A percentile compares a stretch with the other conserved stretches of the same genome.
These are phyloP conservation scores for Verticillium tricorpus DNA, from an alignment of 2,329 filamentous ascomycete species.

Conservation along the genomic window DNA sequence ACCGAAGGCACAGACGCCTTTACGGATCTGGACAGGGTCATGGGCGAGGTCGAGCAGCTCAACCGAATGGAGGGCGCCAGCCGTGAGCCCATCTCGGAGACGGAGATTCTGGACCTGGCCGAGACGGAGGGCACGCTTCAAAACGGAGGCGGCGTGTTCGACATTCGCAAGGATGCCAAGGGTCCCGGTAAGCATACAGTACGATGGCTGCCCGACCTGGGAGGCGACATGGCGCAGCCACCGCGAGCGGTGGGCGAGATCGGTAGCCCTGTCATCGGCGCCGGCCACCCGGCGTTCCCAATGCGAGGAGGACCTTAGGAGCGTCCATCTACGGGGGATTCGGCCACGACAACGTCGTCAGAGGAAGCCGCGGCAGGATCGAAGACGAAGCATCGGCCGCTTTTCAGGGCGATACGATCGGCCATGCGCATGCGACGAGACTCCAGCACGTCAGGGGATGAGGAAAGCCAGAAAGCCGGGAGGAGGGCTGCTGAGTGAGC, in stretches of 20 bases:
- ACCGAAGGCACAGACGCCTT: constrained; percentile 54
- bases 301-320: background rate
- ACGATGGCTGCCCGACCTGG: constrained; percentile 51
- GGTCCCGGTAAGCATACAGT: constrained; percentile 37
- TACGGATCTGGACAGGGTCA: constrained; percentile 63
- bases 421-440: background rate
- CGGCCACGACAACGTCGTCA: background rate
- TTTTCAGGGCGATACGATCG: background rate
- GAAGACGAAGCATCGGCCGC: background rate
- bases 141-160: constrained; percentile 89
- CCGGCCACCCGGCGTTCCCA: constrained; percentile 9
- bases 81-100: constrained; percentile 40
- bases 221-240: constrained; percentile 31
- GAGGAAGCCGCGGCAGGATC: background rate
- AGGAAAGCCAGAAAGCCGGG: background rate
- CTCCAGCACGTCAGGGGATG: background rate
- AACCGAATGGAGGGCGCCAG: constrained; percentile 14
- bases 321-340: background rate
- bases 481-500: background rate
- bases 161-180: constrained; percentile 51
- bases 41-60: constrained; percentile 45
- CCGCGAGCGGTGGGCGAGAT: constrained; percentile 60
- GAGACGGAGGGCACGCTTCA: constrained; percentile 83
- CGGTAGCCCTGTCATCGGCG: constrained; percentile 57
- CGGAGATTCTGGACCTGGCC: constrained; percentile 77